Conservation (phyloP, 2,329 filamentous ascomycete genomes). For the Calycina marina region DNA sequence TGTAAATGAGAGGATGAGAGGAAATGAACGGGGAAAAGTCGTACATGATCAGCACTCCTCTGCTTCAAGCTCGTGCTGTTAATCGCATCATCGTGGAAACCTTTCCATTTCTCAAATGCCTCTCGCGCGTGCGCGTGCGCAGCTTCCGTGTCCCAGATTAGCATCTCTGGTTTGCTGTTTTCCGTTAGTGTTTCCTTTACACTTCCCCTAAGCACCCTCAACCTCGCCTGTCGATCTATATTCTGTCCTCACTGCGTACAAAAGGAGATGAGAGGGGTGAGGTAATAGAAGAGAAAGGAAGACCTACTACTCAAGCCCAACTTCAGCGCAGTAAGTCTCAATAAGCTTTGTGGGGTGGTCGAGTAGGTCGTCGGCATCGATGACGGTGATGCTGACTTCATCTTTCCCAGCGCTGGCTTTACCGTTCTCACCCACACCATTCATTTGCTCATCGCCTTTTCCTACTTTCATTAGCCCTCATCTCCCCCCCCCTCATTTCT, state of each 20-base stretch:
- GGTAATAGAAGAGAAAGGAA: no score
- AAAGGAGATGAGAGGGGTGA: no score
- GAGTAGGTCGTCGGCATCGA: constrained; percentile 89
- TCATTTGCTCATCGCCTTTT: no score
- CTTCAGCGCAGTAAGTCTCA: constrained; percentile 64
- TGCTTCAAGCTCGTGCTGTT: constrained; percentile 63
- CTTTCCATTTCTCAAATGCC: constrained; percentile 91
- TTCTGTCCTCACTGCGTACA: no score
- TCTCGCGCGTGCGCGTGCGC: constrained; percentile 53
- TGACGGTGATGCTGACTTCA: constrained; percentile 58
- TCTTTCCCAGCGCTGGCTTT: constrained; percentile 15
- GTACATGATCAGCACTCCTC: constrained; percentile 46
- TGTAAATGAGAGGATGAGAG: no score
- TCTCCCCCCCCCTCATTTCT: no score
- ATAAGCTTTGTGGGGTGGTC: constrained; percentile 69
- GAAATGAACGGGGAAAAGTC: constrained; percentile 22
- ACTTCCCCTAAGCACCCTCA: no score
- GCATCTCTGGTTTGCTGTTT: constrained; percentile 50
- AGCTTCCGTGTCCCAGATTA: constrained; percentile 68
- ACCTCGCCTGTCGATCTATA: no score
- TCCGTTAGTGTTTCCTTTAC: no score
- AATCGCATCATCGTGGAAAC: constrained; percentile 92
- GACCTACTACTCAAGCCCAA: constrained; percentile 54
- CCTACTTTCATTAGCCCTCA: no score
- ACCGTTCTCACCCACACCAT: no score